phyloP scores from a whole-genome alignment of 2,329 filamentous ascomycete species.

The Aschersonia sp. region DNA sequence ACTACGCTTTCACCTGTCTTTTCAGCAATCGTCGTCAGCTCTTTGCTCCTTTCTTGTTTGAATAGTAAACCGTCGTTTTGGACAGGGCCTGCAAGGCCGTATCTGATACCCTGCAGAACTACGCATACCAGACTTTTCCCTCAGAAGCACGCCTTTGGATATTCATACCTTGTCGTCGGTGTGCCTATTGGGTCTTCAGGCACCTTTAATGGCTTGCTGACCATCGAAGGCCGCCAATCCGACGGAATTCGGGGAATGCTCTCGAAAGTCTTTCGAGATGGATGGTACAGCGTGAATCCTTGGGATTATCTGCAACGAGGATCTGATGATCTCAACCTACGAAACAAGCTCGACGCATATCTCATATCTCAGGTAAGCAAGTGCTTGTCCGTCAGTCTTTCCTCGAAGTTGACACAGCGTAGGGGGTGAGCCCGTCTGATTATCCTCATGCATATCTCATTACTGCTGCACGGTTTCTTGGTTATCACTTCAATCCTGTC shows the following conservation, averaged over 20 bases:
- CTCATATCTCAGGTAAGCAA: constrained; percentile 38
- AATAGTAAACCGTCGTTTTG: neutral
- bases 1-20: neutral
- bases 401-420: constrained; percentile 6
- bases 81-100: constrained; percentile 16
- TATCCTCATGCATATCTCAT: constrained; percentile 59
- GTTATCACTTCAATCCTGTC: constrained; percentile 61
- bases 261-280: constrained; percentile 2
- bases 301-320: constrained; percentile 48
- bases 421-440: constrained; percentile 42
- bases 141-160: constrained; percentile 51
- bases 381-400: neutral
- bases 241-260: neutral
- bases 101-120: constrained; percentile 51
- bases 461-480: constrained; percentile 54
- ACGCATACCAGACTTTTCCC: constrained; percentile 55
- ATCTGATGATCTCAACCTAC: constrained; percentile 33
- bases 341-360: constrained; percentile 47
- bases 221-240: constrained; percentile 18
- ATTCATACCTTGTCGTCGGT: constrained; percentile 57
- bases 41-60: neutral
- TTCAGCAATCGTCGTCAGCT: neutral
- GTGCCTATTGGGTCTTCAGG: constrained; percentile 51
- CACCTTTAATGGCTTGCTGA: constrained; percentile 39
- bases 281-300: constrained; percentile 46